Evolutionary conservation across 2,329 filamentous ascomycete genomes (phyloP).

Genomic region (Xylariaceae sp.): DNA sequence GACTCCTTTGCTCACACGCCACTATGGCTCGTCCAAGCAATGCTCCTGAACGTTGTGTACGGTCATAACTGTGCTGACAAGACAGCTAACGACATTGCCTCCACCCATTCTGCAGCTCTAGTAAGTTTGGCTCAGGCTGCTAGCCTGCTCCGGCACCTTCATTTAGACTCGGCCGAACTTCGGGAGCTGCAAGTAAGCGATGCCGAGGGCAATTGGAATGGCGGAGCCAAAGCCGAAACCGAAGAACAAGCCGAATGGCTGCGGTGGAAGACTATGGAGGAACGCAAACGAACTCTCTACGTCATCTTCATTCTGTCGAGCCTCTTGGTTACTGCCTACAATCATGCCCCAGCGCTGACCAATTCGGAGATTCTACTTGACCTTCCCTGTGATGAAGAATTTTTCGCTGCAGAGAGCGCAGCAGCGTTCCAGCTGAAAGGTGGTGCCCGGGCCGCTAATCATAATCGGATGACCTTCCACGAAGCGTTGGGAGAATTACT

Average conservation of each 20-base stretch:
- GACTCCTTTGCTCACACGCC: conserved; percentile 70
- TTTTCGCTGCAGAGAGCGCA: conserved; percentile 80
- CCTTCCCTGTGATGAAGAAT: conserved; percentile 86
- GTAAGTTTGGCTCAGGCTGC: conserved; percentile 87
- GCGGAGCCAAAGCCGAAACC: conserved; percentile 38
- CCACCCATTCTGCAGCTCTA: conserved; percentile 83
- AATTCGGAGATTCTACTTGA: conserved; percentile 91
- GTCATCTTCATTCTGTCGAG: conserved; percentile 89
- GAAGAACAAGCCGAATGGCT: conserved; percentile 74
- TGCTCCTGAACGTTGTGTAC: conserved; percentile 93
- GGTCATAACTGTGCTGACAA: conserved; percentile 93
- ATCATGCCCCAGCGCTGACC: conserved; percentile 81
- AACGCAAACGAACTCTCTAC: conserved; percentile 88
- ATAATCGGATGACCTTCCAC: conserved; percentile 72
- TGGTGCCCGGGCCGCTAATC: conserved; percentile 61
- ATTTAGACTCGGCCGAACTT: conserved; percentile 40
- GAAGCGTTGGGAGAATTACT: conserved; percentile 75
- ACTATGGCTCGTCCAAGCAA: conserved; percentile 92
- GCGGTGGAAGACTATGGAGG: conserved; percentile 80
- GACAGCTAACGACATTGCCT: conserved; percentile 82
- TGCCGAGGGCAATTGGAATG: conserved; percentile 42
- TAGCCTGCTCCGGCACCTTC: conserved; percentile 54
- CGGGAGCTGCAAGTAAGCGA: conserved; percentile 56
- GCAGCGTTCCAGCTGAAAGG: conserved; percentile 75
- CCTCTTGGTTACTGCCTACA: conserved; percentile 85